Evolutionary conservation across 352 stramenopile genomes (phyloP), one percentile per base, ranked within the genome.

Genomic region (Pythium aquatile): DNA sequence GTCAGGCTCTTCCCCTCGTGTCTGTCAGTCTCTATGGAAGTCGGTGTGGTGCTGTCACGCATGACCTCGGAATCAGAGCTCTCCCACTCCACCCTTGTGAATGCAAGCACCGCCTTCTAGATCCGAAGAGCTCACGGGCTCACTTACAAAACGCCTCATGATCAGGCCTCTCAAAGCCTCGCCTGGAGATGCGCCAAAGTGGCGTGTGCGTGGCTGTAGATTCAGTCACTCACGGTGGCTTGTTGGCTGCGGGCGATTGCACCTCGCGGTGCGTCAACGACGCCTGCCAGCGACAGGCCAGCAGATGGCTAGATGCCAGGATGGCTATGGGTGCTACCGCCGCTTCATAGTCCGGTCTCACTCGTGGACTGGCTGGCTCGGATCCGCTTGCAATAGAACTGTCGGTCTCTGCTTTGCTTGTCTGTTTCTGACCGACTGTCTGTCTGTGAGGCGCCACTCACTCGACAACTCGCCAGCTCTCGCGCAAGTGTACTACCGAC

Each of bases 401-500:
- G 7, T 8, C 20, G 44, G 40, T 14, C 20, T 51, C 44, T 49
- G 42, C 14, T 10, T 29, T 24, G 42, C 14, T 14, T 51, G 44
- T 51, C 44, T 20, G 44, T 51, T 20, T 51, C 44, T 51, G 44
- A 51, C 37, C 0, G 10, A 42, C 37, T 2, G 10, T n/a, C 37
- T 42, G 37, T 42, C 37, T 42, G 44, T 8, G 8, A 28, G 16
- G 1, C 42, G n/a, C 1, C 42, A 10, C 28, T 51, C 44, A 68
- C 57, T 68, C 54, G 33, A 28, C 62, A 69, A 63, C 62, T 69
- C 56, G 55, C 62, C 33, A 29, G 28, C 14, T 55, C 13, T 32
- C 46, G 62, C 62, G 55, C 44, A 32, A 51, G 44, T 51, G 20
- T 51, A 51, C 55, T 54, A 52, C 37, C 46, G 30, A 2, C 28